Evolutionary conservation across 148 eudicot species (phyloP).

Genomic region (Nepenthes gracilis): DNA sequence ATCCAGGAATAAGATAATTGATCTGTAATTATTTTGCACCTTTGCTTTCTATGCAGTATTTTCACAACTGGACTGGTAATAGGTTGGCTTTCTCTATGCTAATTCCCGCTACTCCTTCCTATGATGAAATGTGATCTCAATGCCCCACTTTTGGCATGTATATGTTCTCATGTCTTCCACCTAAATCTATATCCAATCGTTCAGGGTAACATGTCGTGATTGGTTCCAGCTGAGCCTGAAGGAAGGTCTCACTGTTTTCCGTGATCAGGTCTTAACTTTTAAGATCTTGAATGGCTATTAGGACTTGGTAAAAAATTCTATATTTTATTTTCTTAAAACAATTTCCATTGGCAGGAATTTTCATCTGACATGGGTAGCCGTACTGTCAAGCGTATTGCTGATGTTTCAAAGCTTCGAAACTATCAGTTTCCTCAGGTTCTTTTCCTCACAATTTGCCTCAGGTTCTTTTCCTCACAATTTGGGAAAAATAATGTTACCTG

Average conservation of each 20-base stretch:
- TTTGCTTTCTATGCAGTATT: constrained; percentile 56
- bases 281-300: constrained; percentile 3
- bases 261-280: constrained; percentile 65
- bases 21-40: constrained; percentile 11
- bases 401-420: constrained; percentile 86
- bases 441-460: background rate
- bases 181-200: background rate
- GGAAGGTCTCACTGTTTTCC: constrained; percentile 99
- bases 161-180: background rate
- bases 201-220: constrained; percentile 94
- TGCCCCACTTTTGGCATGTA: background rate
- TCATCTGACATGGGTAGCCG: constrained; percentile 99
- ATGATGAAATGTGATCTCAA: too few species aligned
- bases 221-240: constrained; percentile 99
- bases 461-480: background rate
- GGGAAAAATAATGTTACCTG: too few species aligned
- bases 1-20: too few species aligned
- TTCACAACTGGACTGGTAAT: constrained; percentile 99
- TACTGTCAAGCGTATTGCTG: constrained; percentile 86
- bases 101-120: too few species aligned
- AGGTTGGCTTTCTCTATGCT: constrained; percentile 31
- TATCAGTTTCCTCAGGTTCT: constrained; percentile 91
- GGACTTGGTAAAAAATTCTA: background rate
- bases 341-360: constrained; percentile 56
- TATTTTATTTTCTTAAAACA: background rate